These are phyloP conservation scores for Cercis canadensis DNA, from an alignment of 306 rosid species.

Conservation along the genomic window DNA sequence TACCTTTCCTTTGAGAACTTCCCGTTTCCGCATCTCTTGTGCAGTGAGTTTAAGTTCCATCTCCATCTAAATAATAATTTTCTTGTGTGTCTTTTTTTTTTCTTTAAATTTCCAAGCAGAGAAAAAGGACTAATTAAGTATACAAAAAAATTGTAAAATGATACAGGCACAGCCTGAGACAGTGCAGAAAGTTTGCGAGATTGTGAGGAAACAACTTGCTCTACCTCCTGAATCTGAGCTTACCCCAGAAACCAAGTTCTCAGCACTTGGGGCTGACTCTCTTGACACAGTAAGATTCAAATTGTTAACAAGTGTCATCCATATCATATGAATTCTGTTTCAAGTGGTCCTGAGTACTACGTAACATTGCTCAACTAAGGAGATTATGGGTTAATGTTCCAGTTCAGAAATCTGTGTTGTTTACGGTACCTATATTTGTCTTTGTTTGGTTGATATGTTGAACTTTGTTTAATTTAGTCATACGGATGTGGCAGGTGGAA, in stretches of 20 bases:
- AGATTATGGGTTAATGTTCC: not conserved
- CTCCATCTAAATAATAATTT: not conserved
- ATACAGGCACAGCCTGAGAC: conserved; percentile 45
- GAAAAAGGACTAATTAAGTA: not conserved
- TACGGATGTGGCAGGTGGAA: conserved; percentile 48
- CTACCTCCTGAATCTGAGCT: conserved; percentile 50
- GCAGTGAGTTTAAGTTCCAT: conserved; percentile 44
- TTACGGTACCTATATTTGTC: not conserved
- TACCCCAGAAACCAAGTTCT: conserved; percentile 56
- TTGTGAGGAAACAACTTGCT: conserved; percentile 64
- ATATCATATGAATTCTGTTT: not conserved
- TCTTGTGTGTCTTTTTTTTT: not conserved
- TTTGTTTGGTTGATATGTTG: not conserved
- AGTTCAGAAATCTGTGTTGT: not conserved
- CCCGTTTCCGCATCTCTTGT: conserved; percentile 54
- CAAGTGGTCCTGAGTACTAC: not conserved
- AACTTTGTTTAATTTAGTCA: not conserved
- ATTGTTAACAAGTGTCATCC: not conserved
- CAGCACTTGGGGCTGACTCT: conserved; percentile 65
- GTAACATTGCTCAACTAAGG: not conserved
- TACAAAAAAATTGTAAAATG: not conserved
- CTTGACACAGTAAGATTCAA: conserved; percentile 55
- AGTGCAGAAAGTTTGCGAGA: conserved; percentile 49
- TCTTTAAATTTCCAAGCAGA: not conserved
- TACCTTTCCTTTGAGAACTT: conserved; percentile 53